These are phyloP conservation scores for Castanea mollissima DNA, from an alignment of 306 rosid species.

Conservation along the genomic window DNA sequence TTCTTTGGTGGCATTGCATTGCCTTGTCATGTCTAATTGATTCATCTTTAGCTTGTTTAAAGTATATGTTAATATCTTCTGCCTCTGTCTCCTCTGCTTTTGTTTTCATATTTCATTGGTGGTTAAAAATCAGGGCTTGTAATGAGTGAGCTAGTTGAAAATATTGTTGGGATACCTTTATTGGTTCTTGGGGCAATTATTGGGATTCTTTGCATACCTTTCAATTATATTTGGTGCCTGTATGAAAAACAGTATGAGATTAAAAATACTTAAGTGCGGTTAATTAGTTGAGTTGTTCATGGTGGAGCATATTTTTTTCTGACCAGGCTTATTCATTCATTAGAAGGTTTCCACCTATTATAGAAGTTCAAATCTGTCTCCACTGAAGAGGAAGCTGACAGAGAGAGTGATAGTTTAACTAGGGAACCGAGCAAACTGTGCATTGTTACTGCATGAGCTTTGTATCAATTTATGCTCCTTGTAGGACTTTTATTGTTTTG, in stretches of 20 bases:
- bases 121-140: neutral
- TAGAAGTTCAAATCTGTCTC: neutral
- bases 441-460: neutral
- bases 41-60: neutral
- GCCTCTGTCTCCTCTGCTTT: neutral
- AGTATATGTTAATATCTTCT: neutral
- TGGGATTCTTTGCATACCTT: neutral
- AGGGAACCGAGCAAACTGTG: neutral
- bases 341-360: neutral
- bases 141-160: neutral
- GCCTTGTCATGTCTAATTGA: neutral
- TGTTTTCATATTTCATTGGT: neutral
- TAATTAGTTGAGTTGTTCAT: neutral
- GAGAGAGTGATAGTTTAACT: neutral
- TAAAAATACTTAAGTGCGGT: neutral
- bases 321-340: neutral
- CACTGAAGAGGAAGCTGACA: neutral
- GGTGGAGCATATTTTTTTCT: neutral
- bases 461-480: neutral
- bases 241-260: neutral
- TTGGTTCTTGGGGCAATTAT: neutral
- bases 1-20: neutral
- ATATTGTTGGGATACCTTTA: neutral
- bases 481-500: neutral
- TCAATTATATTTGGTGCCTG: neutral